phyloP scores from a whole-genome alignment of 257 asterid genomes.

The Solanum piurae region DNA sequence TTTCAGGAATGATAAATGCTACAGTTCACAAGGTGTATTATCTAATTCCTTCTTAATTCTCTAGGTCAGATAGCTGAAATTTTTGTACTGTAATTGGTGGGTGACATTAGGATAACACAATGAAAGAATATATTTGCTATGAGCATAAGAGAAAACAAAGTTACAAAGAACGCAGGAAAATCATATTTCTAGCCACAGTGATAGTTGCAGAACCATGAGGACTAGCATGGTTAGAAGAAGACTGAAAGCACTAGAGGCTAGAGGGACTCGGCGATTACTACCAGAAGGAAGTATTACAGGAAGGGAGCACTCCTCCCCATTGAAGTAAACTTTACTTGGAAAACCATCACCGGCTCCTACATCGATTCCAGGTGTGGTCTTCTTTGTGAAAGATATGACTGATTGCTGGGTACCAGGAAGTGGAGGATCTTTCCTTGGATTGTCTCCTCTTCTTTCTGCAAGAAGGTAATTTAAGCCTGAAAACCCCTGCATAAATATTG shows the following conservation, averaged over 20 bases:
- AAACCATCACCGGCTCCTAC: constrained; percentile 52
- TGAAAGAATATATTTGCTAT: neutral
- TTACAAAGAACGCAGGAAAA: neutral
- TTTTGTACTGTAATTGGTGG: neutral
- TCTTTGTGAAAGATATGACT: constrained; percentile 53
- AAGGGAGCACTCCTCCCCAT: constrained; percentile 68
- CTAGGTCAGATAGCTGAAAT: neutral
- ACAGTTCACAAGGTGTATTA: neutral
- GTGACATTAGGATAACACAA: neutral
- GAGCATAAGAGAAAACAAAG: neutral
- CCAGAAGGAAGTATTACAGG: constrained; percentile 46
- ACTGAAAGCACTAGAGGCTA: constrained; percentile 10
- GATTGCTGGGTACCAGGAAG: constrained; percentile 59
- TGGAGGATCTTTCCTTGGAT: constrained; percentile 49
- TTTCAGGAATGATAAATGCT: neutral
- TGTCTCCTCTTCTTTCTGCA: constrained; percentile 30
- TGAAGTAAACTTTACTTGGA: constrained; percentile 64
- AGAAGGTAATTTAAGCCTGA: constrained; percentile 35
- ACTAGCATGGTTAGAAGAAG: constrained; percentile 15
- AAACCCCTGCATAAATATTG: constrained; percentile 40
- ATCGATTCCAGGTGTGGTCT: constrained; percentile 30
- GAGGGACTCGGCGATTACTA: neutral
- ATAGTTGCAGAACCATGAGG: constrained; percentile 1
- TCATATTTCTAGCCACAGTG: neutral
- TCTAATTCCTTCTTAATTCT: neutral